Evolutionary conservation across 2,329 filamentous ascomycete species (phyloP).

Genomic region (Ceratocystis ficicola): DNA sequence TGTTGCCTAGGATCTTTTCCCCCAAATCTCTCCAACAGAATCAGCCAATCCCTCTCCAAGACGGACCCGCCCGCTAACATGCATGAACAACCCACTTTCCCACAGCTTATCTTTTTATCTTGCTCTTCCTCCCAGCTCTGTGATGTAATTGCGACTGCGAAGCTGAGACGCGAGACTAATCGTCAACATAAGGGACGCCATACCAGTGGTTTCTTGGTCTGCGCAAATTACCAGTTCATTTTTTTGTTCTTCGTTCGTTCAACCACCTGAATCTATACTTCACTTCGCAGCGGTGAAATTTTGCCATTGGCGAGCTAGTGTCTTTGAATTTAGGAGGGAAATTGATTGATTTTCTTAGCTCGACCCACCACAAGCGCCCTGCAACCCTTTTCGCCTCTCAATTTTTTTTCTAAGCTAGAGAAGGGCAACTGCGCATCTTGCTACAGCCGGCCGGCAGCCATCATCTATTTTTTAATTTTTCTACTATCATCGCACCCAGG

Average conservation of each 20-base stretch:
- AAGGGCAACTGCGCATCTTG: not conserved
- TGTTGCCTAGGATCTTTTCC: too few relatives aligned
- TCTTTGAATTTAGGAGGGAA: not conserved
- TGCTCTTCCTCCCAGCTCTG: not conserved
- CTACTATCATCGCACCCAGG: not conserved
- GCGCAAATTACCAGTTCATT: not conserved
- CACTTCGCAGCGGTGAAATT: not conserved
- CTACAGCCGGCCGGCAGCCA: not conserved
- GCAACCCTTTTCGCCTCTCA: not conserved
- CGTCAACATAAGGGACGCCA: not conserved
- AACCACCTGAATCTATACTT: too few relatives aligned
- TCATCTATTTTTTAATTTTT: not conserved
- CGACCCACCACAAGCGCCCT: not conserved
- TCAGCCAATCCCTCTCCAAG: not conserved
- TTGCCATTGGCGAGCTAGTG: not conserved
- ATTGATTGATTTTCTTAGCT: not conserved
- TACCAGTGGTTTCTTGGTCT: too few relatives aligned
- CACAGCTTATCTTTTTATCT: conserved; percentile 4
- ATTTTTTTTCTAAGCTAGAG: not conserved
- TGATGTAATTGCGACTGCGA: conserved; percentile 3
- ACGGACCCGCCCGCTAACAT: not conserved
- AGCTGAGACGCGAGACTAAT: not conserved
- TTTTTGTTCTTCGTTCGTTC: not conserved
- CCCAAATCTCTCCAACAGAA: too few relatives aligned
- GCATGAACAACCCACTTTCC: conserved; percentile 1